Evolutionary conservation across 768 basidiomycete genomes (phyloP), one percentile per base, ranked within the genome.

Genomic region (Rhizopogon vesiculosus): DNA sequence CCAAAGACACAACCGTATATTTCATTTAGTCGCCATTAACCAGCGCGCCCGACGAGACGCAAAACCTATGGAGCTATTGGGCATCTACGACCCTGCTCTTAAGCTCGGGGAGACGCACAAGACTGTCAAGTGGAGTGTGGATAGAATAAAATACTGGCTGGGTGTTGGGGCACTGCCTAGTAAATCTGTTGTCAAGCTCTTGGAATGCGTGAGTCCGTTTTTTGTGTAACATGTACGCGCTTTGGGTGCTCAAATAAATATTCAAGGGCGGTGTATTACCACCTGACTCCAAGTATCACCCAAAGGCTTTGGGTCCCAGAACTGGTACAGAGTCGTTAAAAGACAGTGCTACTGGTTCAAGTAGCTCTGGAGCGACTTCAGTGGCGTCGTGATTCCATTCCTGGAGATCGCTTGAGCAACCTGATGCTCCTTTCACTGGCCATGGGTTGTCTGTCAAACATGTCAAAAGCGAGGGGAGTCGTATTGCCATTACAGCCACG

Each of bases 111-210:
- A 76, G 56, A 69, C 74, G 22, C 78, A 82, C 61, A 96, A 94
- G 72, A 84, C 81, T 35, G 77, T 98, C 54, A 81, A 87, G 62
- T 98, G 95, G 94, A 93, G 93, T 69, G 86, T 87, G 25, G 86
- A 91, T 62, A 83, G 96, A 67, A 91, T 98, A 68, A 79, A 80
- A 56, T 93, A 91, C 65, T 98, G 96, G 96, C 70, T 98, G 40
- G 79, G 79, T 35, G 83, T 87, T 16, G 95, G 94, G 0, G 96
- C 96, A 35, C 69, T 81, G 57, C 96, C 96, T 1, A 88, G 84
- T 44, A 85, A 86, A 65, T 78, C 87, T 6, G 91, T 90, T 5
- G 82, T 87, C 41, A 85, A 79, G 62, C 64, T 98, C 60, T 71
- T 98, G 64, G 85, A 89, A 66, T 75, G 86, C 78, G 96, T 93